Conservation (phyloP, 2,329 filamentous ascomycete genomes). For the Colletotrichum cereale region DNA sequence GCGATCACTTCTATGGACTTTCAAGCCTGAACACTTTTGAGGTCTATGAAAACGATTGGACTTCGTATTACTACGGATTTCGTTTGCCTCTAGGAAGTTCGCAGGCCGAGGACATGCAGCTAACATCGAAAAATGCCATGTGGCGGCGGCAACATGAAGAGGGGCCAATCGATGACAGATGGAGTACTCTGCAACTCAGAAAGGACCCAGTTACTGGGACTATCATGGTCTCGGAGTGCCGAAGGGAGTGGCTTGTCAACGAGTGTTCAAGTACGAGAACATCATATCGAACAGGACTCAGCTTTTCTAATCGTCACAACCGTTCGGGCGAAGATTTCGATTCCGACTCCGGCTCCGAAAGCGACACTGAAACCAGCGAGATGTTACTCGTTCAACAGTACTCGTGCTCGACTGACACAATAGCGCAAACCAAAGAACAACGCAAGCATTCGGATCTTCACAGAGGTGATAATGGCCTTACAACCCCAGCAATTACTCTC, state of each 20-base stretch:
- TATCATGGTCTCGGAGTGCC: slow-evolving; percentile 73
- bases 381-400: not conserved
- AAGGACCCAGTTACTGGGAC: slow-evolving; percentile 69
- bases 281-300: slow-evolving; percentile 72
- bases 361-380: not conserved
- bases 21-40: slow-evolving; percentile 75
- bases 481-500: slow-evolving; percentile 60
- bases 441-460: slow-evolving; percentile 62
- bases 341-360: slow-evolving; percentile 27
- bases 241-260: slow-evolving; percentile 73
- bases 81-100: slow-evolving; percentile 69
- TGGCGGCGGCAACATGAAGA: slow-evolving; percentile 78
- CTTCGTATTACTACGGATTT: slow-evolving; percentile 76
- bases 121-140: slow-evolving; percentile 59
- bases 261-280: slow-evolving; percentile 71
- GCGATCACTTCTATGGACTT: slow-evolving; percentile 75
- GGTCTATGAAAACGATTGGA: slow-evolving; percentile 73
- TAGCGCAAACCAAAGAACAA: not conserved
- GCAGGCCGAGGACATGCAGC: slow-evolving; percentile 52
- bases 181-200: slow-evolving; percentile 75
- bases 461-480: slow-evolving; percentile 58
- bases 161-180: slow-evolving; percentile 80
- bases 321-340: slow-evolving; percentile 36
- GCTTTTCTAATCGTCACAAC: slow-evolving; percentile 50
- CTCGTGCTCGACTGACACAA: not conserved